phyloP scores from a whole-genome alignment of 352 stramenopile genomes.

The Phytopythium oedochilum region DNA sequence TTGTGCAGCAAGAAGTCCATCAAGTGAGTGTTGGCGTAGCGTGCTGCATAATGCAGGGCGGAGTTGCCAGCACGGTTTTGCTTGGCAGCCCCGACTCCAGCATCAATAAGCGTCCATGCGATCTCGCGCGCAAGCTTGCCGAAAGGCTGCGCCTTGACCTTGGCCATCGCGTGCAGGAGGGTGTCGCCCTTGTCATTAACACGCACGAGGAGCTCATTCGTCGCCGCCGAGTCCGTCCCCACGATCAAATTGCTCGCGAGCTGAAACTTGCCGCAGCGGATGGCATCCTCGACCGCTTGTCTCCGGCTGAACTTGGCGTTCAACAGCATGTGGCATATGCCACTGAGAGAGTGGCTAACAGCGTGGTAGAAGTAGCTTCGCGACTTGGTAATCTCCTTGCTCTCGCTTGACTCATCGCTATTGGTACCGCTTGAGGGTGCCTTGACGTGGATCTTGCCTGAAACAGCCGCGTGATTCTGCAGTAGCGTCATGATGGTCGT shows the following conservation, averaged over 20 bases:
- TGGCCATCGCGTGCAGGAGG: constrained; percentile 58
- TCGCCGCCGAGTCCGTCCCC: constrained; percentile 38
- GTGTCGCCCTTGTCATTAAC: constrained; percentile 43
- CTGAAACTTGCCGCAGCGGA: constrained; percentile 67
- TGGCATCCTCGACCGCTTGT: constrained; percentile 70
- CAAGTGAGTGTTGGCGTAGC: constrained; percentile 46
- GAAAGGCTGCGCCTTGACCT: constrained; percentile 43
- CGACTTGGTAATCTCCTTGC: constrained; percentile 18
- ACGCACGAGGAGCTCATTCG: constrained; percentile 25
- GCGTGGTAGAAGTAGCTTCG: constrained; percentile 76
- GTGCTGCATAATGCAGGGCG: constrained; percentile 56
- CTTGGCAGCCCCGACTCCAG: constrained; percentile 23
- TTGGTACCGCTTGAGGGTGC: neutral
- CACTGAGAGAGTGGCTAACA: constrained; percentile 59
- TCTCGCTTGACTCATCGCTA: neutral
- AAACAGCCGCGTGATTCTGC: constrained; percentile 51
- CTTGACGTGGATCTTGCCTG: constrained; percentile 39
- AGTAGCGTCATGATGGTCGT: constrained; percentile 75
- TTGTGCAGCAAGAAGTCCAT: constrained; percentile 75
- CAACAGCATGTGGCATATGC: constrained; percentile 76
- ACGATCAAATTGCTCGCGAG: constrained; percentile 66
- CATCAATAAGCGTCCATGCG: constrained; percentile 65
- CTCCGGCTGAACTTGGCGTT: constrained; percentile 66
- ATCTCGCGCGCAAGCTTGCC: constrained; percentile 46
- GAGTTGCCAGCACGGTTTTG: constrained; percentile 35